These are phyloP conservation scores for Phialophora macrospora DNA, from an alignment of 2,329 filamentous ascomycete genomes.

Conservation along the genomic window DNA sequence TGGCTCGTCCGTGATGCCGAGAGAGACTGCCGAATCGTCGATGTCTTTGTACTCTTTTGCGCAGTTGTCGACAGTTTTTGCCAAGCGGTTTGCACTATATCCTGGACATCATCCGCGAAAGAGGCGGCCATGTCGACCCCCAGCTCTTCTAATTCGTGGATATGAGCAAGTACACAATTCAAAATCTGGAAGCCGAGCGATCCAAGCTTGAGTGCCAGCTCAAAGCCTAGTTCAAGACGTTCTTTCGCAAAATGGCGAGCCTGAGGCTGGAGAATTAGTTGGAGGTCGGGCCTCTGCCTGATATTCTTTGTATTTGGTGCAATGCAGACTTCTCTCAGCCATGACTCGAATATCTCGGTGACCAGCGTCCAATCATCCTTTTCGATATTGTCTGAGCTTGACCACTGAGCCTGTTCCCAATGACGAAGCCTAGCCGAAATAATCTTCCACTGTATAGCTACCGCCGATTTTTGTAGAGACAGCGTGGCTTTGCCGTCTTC, in stretches of 20 bases:
- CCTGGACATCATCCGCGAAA: conserved; percentile 31
- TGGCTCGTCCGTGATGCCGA: conserved; percentile 42
- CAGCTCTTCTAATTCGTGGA: conserved; percentile 15
- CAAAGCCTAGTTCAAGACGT: conserved; percentile 27
- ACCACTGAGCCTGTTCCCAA: conserved; percentile 15
- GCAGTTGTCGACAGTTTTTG: conserved; percentile 46
- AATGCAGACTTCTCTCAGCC: conserved; percentile 17
- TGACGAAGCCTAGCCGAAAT: conserved; percentile 19
- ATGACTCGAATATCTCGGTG: conserved; percentile 7
- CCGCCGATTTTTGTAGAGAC: conserved; percentile 21
- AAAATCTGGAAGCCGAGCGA: conserved; percentile 16
- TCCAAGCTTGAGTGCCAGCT: conserved; percentile 32
- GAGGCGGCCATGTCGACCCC: conserved; percentile 3
- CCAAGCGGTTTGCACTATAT: conserved; percentile 47
- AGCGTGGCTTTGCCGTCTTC: conserved; percentile 24
- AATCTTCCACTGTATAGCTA: conserved; percentile 27
- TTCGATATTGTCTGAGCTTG: conserved; percentile 1
- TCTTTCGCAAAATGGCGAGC: conserved; percentile 26
- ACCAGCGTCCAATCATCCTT: conserved; percentile 12
- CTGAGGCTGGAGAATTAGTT: conserved; percentile 10
- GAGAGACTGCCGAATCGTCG: background rate
- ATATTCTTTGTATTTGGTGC: background rate
- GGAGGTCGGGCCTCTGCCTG: background rate
- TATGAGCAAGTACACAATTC: conserved; percentile 11
- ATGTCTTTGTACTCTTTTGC: conserved; percentile 47